Conservation (phyloP, 495 filamentous ascomycete genomes). For the Aspergillus nidulans region DNA sequence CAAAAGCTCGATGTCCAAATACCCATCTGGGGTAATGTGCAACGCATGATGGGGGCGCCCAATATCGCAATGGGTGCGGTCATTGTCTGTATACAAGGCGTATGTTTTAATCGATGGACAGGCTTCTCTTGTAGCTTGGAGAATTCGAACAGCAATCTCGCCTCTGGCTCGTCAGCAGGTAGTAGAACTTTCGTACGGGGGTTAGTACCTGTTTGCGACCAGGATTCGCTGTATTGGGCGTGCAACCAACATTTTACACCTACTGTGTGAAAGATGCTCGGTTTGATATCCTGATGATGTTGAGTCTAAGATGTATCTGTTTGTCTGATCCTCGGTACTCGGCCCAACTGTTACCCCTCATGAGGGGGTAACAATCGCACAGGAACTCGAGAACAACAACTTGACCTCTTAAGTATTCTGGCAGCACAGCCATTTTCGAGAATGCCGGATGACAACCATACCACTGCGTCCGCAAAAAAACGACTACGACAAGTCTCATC, state of each 20-base stretch:
- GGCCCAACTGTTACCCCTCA: slow-evolving; percentile 5
- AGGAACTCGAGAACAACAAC: not conserved
- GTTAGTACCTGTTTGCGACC: slow-evolving; percentile 52
- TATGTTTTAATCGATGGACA: slow-evolving; percentile 44
- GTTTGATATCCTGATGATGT: no score
- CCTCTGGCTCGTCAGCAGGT: slow-evolving; percentile 38
- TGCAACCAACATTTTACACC: slow-evolving; percentile 21
- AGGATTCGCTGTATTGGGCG: slow-evolving; percentile 49
- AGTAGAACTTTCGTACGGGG: not conserved
- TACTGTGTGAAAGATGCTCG: not conserved
- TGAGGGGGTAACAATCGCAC: not conserved
- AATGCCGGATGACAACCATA: slow-evolving; percentile 14
- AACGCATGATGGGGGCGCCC: slow-evolving; percentile 43
- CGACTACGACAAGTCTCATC: slow-evolving; percentile 35
- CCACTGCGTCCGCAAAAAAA: slow-evolving; percentile 23
- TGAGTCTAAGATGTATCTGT: no score
- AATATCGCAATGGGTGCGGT: slow-evolving; percentile 48
- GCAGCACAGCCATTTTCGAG: not conserved
- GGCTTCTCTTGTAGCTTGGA: slow-evolving; percentile 53
- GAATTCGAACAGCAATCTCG: slow-evolving; percentile 57
- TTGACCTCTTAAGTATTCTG: not conserved
- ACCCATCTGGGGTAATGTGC: slow-evolving; percentile 45
- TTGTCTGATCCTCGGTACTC: slow-evolving; percentile 5
- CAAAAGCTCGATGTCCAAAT: slow-evolving; percentile 46
- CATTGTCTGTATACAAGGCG: slow-evolving; percentile 49